These are phyloP conservation scores for Saksenaea vasiformis DNA, from an alignment of 371 early-diverging fungal species.

Conservation along the genomic window DNA sequence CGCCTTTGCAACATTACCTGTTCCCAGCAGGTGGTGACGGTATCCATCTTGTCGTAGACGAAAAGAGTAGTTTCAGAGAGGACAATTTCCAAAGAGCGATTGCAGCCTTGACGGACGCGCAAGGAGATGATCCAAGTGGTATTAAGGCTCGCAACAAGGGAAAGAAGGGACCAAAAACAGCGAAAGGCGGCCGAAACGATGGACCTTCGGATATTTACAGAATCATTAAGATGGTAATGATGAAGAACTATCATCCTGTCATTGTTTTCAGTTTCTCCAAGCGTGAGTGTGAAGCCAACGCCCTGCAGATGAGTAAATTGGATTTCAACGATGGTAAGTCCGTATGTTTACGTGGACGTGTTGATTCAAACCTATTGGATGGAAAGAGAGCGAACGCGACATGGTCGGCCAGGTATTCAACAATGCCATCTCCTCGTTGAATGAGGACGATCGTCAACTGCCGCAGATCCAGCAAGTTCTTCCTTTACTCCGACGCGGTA, in stretches of 20 bases:
- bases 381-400: slow-evolving; percentile 81
- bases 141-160: slow-evolving; percentile 45
- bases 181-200: slow-evolving; percentile 64
- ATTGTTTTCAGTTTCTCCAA: slow-evolving; percentile 99
- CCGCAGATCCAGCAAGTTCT: slow-evolving; percentile 96
- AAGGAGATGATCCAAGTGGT: slow-evolving; percentile 58
- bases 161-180: slow-evolving; percentile 35
- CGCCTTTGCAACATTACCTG: slow-evolving; percentile 97
- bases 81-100: slow-evolving; percentile 94
- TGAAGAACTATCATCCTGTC: slow-evolving; percentile 95
- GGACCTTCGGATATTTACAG: slow-evolving; percentile 86
- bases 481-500: slow-evolving; percentile 95
- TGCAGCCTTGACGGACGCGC: slow-evolving; percentile 64
- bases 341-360: not conserved
- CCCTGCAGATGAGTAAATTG: slow-evolving; percentile 88
- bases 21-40: slow-evolving; percentile 95
- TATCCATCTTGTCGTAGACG: slow-evolving; percentile 95
- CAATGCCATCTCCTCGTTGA: slow-evolving; percentile 90
- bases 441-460: slow-evolving; percentile 93
- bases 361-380: not conserved
- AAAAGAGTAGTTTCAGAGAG: slow-evolving; percentile 92
- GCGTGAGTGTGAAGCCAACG: slow-evolving; percentile 96
- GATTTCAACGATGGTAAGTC: slow-evolving; percentile 86
- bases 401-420: slow-evolving; percentile 88
- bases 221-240: slow-evolving; percentile 94